Conservation (phyloP, 768 basidiomycete species). For the Aureoboletus auriporus region DNA sequence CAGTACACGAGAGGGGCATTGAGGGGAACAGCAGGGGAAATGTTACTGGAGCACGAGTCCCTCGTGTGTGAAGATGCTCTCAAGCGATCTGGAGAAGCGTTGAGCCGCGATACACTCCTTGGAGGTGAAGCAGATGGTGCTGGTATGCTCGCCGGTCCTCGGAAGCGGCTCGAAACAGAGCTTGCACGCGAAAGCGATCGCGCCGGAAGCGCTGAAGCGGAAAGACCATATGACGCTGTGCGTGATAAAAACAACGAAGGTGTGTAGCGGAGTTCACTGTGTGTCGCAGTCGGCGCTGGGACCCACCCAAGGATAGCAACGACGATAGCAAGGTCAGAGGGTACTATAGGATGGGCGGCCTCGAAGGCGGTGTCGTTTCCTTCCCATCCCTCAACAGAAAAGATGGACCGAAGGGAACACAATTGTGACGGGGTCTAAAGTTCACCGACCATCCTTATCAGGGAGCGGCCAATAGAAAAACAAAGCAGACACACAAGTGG, state of each 20-base stretch:
- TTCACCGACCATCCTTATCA: constrained; percentile 5
- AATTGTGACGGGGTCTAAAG: constrained; percentile 56
- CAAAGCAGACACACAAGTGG: constrained; percentile 53
- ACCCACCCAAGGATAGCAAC: constrained; percentile 50
- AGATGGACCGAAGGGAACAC: constrained; percentile 44
- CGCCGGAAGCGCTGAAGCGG: constrained; percentile 27
- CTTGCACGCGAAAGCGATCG: constrained; percentile 31
- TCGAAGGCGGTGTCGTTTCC: constrained; percentile 21
- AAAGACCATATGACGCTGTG: constrained; percentile 24
- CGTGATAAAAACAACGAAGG: constrained; percentile 22
- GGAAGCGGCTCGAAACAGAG: constrained; percentile 26
- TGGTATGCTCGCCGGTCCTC: constrained; percentile 18
- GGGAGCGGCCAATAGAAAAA: background rate
- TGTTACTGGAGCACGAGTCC: background rate
- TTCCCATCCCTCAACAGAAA: constrained; percentile 32
- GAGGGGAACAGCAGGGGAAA: constrained; percentile 11
- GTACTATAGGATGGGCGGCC: constrained; percentile 14
- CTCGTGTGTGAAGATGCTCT: constrained; percentile 8
- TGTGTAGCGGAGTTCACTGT: constrained; percentile 8
- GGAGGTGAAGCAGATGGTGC: constrained; percentile 17
- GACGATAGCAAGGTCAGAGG: constrained; percentile 38
- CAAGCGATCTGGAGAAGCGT: constrained; percentile 11
- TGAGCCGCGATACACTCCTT: constrained; percentile 19
- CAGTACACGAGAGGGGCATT: constrained; percentile 62
- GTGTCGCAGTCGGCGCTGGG: constrained; percentile 28